Evolutionary conservation across 2,329 filamentous ascomycete genomes (phyloP), one percentile per base, ranked within the genome.

Genomic region (Macrophomina phaseolina): DNA sequence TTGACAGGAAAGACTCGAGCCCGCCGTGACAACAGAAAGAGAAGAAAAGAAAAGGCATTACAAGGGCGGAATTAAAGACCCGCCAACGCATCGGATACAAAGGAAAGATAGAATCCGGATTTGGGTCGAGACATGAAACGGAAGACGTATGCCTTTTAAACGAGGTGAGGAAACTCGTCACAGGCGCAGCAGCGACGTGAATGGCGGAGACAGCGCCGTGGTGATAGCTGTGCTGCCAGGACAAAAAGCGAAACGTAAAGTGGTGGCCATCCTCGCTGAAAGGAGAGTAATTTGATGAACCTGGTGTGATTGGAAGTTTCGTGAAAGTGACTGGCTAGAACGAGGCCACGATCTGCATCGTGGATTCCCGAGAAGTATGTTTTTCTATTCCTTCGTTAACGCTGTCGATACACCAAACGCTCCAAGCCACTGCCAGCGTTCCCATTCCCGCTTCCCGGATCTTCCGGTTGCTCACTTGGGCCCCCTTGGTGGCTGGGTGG

Each of bases 341-440:
- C 23, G 23, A n/a, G 16, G 14, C 18, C 42, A 32, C 16, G 34
- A 6, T 2, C 8, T 55, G 34, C 9, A 9, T n/a, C 45, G 45
- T 34, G 18, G n/a, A 36, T 30, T 9, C 49, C 38, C 30, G 7
- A 46, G 14, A 64, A 34, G 48, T 52, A 64, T 42, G 3, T 60
- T 46, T 12, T 53, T 23, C 32, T 34, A 11, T 5, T 53, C 48
- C 34, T 11, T 40, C 32, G 4, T 64, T 32, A 64, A 14, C 61
- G 61, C 36, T 64, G 61, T 9, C 61, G 61, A n/a, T 64, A 64
- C 6, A 64, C 61, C 48, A 64, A 46, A n/a, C 48, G 46, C 48
- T 64, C 61, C 36, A 64, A 32, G n/a, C 61, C 61, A 36, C 14
- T 32, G 14, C 34, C 16, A 6, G 42, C 7, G 11, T n/a, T 62